Evolutionary conservation across 768 basidiomycete species (phyloP), one percentile per base, ranked within the genome.

Genomic region (Trametes maxima): DNA sequence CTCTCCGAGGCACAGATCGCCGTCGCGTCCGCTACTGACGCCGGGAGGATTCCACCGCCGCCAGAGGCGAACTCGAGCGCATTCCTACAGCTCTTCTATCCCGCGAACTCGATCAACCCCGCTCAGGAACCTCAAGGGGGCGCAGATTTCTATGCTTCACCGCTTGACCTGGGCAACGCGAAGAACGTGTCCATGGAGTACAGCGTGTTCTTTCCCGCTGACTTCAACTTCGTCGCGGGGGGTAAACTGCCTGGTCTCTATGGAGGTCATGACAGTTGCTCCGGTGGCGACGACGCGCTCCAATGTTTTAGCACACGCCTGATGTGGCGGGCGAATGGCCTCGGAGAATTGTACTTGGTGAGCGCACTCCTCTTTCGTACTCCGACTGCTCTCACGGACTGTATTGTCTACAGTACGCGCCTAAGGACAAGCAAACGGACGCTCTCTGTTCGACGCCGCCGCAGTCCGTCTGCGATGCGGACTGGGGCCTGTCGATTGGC

Each of bases 201-300:
- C 70, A 85, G 84, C 70, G 85, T 92, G 11, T 94, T 86, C 73
- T 93, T 96, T 68, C 90, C 89, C 0, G 61, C 54, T 0, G 82
- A 85, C 62, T 95, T 93, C 64, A 79, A 88, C 54, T 95, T 85
- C 79, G 91, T 92, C 17, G 78, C 82, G 54, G 94, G 83, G 5
- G 94, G 94, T 7, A 95, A 97, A 74, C 71, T 95, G 5, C 92
- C 94, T 0, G 94, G 94, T 0, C 63, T 94, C 4, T 92, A 86
- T 67, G 89, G 88, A 0, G 89, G 89, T 0, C 85, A 82, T 64
- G 76, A 69, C 3, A 80, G 74, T 7, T 92, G 90, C 70, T 90
- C 89, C 19, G 91, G 91, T 5, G 91, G 91, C 0, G 77, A 85
- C 65, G 79, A 80, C n/a, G 93, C 91, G 7, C 64, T 77, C 37